Conservation (phyloP, 495 filamentous ascomycete genomes). For the Lineolata rhizophorae region DNA sequence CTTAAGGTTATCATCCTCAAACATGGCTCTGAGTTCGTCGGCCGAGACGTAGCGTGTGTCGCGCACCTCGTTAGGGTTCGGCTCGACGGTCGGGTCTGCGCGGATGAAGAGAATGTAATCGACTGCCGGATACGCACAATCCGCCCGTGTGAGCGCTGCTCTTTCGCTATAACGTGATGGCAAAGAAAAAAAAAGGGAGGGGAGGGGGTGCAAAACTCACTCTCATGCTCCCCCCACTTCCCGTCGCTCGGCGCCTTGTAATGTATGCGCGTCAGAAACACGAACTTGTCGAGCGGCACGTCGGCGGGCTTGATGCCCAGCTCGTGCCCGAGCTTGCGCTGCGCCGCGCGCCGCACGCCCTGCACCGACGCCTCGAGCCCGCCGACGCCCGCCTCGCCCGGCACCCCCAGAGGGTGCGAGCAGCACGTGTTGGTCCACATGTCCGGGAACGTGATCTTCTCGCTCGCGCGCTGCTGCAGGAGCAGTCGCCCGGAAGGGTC, state of each 20-base stretch:
- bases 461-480: slow-evolving; percentile 81
- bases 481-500: slow-evolving; percentile 70
- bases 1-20: slow-evolving; percentile 50
- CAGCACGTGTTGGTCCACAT: slow-evolving; percentile 99
- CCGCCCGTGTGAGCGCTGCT: too few species aligned
- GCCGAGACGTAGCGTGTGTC: slow-evolving; percentile 65
- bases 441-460: slow-evolving; percentile 98
- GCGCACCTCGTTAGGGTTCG: slow-evolving; percentile 72
- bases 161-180: too few species aligned
- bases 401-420: slow-evolving; percentile 84
- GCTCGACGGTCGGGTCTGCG: slow-evolving; percentile 60
- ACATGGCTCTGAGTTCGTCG: slow-evolving; percentile 67
- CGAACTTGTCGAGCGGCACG: slow-evolving; percentile 79
- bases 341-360: slow-evolving; percentile 76
- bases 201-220: too few species aligned
- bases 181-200: too few species aligned
- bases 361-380: slow-evolving; percentile 57
- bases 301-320: slow-evolving; percentile 77
- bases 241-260: slow-evolving; percentile 95
- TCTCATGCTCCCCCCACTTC: slow-evolving; percentile 97
- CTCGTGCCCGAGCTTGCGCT: slow-evolving; percentile 84
- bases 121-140: too few species aligned
- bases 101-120: slow-evolving; percentile 99
- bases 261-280: slow-evolving; percentile 90
- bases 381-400: slow-evolving; percentile 61